Evolutionary conservation across 768 basidiomycete genomes (phyloP).

Genomic region (Suillus plorans): DNA sequence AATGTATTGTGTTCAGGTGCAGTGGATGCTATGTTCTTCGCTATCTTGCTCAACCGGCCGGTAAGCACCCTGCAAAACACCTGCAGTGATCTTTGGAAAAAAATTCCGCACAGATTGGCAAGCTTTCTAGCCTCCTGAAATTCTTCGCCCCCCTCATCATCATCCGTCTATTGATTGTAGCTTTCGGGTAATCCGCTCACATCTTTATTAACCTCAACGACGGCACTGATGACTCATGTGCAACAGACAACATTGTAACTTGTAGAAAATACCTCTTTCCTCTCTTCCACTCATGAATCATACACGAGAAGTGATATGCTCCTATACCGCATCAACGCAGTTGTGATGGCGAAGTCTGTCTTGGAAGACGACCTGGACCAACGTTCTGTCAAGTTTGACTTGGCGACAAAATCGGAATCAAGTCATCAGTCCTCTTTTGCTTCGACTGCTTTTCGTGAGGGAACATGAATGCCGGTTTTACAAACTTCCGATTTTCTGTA

Average conservation of each 20-base stretch:
- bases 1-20: not conserved
- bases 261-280: not conserved
- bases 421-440: not conserved
- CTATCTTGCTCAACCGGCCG: not conserved
- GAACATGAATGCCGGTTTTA: not conserved
- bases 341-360: not conserved
- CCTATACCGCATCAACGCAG: not conserved
- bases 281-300: not conserved
- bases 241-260: not conserved
- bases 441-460: not conserved
- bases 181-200: not conserved
- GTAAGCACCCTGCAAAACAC: not conserved
- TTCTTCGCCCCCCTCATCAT: not conserved
- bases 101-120: not conserved
- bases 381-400: not conserved
- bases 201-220: not conserved
- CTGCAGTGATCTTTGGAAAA: not conserved
- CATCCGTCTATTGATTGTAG: not conserved
- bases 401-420: not conserved
- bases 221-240: not conserved
- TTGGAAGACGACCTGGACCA: not conserved
- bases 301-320: not conserved
- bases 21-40: too few relatives aligned
- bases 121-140: not conserved
- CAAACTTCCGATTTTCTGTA: not conserved